Conservation (phyloP, 2,329 filamentous ascomycete species). For the Nectriaceae sp. region DNA sequence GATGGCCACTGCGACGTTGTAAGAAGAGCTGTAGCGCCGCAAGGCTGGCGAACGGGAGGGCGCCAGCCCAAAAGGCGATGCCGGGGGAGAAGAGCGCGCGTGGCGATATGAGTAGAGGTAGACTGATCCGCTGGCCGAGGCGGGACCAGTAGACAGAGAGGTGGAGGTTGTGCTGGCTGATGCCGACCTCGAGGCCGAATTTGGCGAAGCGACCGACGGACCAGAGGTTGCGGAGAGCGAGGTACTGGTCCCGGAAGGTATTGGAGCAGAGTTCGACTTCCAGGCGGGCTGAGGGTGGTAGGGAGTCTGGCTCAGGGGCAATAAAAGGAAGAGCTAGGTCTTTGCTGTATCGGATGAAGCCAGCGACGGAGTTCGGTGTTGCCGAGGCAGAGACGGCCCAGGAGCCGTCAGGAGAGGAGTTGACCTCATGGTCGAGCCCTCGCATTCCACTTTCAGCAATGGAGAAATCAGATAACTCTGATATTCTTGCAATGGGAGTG, state of each 20-base stretch:
- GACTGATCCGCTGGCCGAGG: conserved; percentile 44
- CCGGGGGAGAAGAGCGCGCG: conserved; percentile 26
- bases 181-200: conserved; percentile 46
- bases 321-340: conserved; percentile 34
- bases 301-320: conserved; percentile 12
- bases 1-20: conserved; percentile 15
- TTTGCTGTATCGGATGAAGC: conserved; percentile 36
- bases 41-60: conserved; percentile 43
- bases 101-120: conserved; percentile 45
- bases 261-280: conserved; percentile 46
- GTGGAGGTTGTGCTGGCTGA: conserved; percentile 43
- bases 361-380: conserved; percentile 28
- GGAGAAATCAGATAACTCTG: conserved; percentile 16
- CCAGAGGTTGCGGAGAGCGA: conserved; percentile 47
- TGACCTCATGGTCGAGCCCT: conserved; percentile 35
- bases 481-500: conserved; percentile 15
- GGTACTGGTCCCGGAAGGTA: conserved; percentile 36
- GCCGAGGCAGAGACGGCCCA: conserved; percentile 44
- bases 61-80: conserved; percentile 40
- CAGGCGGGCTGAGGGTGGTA: conserved; percentile 33
- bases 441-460: conserved; percentile 37
- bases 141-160: conserved; percentile 51
- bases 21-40: conserved; percentile 38
- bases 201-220: conserved; percentile 43
- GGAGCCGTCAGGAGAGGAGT: conserved; percentile 32